Evolutionary conservation across 169 alveolate genomes (phyloP), one percentile per base, ranked within the genome.

Genomic region (Cryptosporidium meleagridis): DNA sequence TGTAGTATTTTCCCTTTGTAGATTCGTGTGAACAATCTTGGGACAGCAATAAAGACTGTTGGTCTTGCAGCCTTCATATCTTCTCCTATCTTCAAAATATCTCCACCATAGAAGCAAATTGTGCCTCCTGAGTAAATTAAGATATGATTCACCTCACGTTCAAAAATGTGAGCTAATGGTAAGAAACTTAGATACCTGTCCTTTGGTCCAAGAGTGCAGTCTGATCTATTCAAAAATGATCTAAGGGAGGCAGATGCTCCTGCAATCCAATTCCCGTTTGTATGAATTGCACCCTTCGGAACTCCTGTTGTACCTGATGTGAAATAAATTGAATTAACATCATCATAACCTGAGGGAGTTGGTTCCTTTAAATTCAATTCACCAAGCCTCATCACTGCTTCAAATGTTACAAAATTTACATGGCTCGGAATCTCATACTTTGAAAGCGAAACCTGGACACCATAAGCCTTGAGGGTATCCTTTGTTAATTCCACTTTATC

Each of bases 221-320:
- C 93, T 53, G 93, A 70, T 67, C 97, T 87, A 84, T 94, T 94
- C 53, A 91, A 48, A 67, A 93, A 92, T 41, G 96, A 65, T 59
- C 89, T 85, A 29, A 85, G 7, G 59, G 93, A 85, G 1, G 86
- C 91, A 33, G 93, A 95, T 9, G 92, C 72, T 3, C 94, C 89
- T 21, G 96, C 92, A 33, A 95, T 91, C 65, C 95, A 85, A 70
- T 95, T 96, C 6, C 85, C 85, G 62, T 98, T 99, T 1, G 99
- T 93, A 73, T 97, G 91, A 94, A 98, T 94, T 31, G 96, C 99
- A 37, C 99, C 99, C 93, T 98, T 98, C 12, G 99, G 99, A 48
- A 85, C 85, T 69, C 99, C 99, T 39, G 99, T 98, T 1, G 99
- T 98, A 18, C 99, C 99, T 23, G 98, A 95, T 26, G 99, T 98